Conservation (phyloP, 345 rosid genomes). For the Syzygium jambos region DNA sequence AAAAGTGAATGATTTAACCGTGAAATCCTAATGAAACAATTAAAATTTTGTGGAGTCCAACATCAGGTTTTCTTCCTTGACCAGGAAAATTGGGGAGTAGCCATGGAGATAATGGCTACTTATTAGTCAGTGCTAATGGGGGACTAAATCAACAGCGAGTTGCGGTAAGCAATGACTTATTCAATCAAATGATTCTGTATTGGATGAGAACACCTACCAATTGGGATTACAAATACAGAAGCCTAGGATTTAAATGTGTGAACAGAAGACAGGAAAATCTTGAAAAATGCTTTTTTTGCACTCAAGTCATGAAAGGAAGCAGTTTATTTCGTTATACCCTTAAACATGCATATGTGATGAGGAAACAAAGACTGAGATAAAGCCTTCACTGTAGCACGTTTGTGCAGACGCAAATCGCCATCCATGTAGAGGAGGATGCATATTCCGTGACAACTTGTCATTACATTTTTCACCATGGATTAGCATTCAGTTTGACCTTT, state of each 20-base stretch:
- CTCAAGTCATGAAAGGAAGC: neutral
- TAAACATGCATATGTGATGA: neutral
- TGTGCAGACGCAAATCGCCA: neutral
- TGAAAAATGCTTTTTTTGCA: neutral
- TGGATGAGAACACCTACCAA: neutral
- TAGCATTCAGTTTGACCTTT: neutral
- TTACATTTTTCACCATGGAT: neutral
- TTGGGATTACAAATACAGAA: neutral
- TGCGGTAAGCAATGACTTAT: constrained; percentile 49
- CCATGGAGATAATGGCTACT: constrained; percentile 45
- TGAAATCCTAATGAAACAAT: neutral
- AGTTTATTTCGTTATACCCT: neutral
- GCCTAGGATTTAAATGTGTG: neutral
- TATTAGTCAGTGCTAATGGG: constrained; percentile 82
- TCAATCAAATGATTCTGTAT: neutral
- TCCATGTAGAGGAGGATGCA: neutral
- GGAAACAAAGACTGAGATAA: neutral
- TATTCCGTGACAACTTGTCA: neutral
- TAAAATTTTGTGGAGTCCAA: neutral
- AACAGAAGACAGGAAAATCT: neutral
- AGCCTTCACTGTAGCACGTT: neutral
- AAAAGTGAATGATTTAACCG: neutral
- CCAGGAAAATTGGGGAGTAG: constrained; percentile 24
- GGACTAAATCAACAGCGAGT: constrained; percentile 96
- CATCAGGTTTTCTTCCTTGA: neutral